Base-by-base conservation (phyloP, 305 asterid species). In the Petunia hybrid region DNA sequence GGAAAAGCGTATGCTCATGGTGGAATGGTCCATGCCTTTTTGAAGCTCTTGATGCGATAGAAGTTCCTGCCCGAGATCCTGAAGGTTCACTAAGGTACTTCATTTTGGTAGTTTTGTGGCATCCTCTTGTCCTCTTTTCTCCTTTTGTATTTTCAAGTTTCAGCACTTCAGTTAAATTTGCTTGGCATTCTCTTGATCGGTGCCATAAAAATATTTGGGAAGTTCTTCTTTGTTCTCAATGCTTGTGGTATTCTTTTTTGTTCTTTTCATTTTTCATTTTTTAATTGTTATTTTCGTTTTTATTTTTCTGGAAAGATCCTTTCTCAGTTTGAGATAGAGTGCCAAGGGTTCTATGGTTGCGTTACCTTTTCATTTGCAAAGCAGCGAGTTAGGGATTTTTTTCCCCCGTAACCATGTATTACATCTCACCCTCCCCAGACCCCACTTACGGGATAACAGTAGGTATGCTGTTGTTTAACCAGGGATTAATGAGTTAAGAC, bases 11-110 rank as follows among this genome's bases (percentile, higher is more conserved):
- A n/a, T 97, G 99, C 79, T 83, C 97, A 8, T 94, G 99, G 99
- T 95, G 94, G 93, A 64, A 86, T 67, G 99, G 99, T 68, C 90
- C 91, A 39, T 94, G 97, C 86, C 97, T 95, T 76, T 91, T 95
- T 88, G 98, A 95, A 86, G 95, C 90, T 83, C 97, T 95, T 80
- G 98, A 95, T 84, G 90, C 87, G 55, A 77, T 92, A 79, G 97
- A 96, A 91, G 86, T 89, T 85, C 98, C 94, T 4, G 6, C 22
- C 2, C 97, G 96, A 81, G 99, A 96, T 88, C 98, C 98, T 56
- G 86, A 93, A 38, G 98, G 95, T 78, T 95, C 98, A 82, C 90
- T 94, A 83, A 93, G 99, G 99, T 96, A 82, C 64, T 45, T 73
- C 76, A 39, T 36, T 38, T 81, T 80, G 53, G 67, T 66, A 35